Evolutionary conservation across 805 yeast genomes (phyloP).

Genomic region (Sungouiozyma ichnusensis): DNA sequence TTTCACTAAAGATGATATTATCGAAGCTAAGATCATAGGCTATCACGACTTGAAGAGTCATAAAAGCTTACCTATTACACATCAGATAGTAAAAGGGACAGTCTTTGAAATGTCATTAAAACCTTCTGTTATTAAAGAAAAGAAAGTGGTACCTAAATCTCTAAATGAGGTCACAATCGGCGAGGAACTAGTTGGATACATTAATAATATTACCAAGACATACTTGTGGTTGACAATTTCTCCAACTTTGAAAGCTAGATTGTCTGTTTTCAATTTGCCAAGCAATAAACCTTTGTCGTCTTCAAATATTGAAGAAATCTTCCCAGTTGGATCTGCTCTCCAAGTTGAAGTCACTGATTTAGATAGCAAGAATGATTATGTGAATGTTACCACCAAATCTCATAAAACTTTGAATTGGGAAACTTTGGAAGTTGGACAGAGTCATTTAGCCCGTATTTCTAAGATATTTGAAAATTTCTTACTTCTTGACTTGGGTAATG

Average conservation of each 20-base stretch:
- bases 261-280: slow-evolving; percentile 54
- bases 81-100: slow-evolving; percentile 42
- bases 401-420: slow-evolving; percentile 31
- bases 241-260: slow-evolving; percentile 56
- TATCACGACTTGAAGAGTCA: slow-evolving; percentile 62
- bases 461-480: slow-evolving; percentile 51
- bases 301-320: slow-evolving; percentile 41
- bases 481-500: slow-evolving; percentile 58
- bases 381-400: slow-evolving; percentile 41
- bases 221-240: slow-evolving; percentile 59
- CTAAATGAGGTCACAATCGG: slow-evolving; percentile 40
- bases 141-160: slow-evolving; percentile 25
- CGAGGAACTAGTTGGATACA: slow-evolving; percentile 44
- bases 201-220: slow-evolving; percentile 54
- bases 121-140: slow-evolving; percentile 29
- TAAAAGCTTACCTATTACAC: slow-evolving; percentile 55
- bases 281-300: slow-evolving; percentile 39
- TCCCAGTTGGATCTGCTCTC: slow-evolving; percentile 66
- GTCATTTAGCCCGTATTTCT: slow-evolving; percentile 51
- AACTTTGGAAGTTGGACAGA: slow-evolving; percentile 45
- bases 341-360: slow-evolving; percentile 43
- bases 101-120: slow-evolving; percentile 57
- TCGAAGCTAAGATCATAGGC: slow-evolving; percentile 65
- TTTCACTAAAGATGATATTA: slow-evolving; percentile 46
- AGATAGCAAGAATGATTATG: slow-evolving; percentile 43